Evolutionary conservation across 371 early-diverging fungal genomes (phyloP).

Genomic region (Apophysomyces elegans): DNA sequence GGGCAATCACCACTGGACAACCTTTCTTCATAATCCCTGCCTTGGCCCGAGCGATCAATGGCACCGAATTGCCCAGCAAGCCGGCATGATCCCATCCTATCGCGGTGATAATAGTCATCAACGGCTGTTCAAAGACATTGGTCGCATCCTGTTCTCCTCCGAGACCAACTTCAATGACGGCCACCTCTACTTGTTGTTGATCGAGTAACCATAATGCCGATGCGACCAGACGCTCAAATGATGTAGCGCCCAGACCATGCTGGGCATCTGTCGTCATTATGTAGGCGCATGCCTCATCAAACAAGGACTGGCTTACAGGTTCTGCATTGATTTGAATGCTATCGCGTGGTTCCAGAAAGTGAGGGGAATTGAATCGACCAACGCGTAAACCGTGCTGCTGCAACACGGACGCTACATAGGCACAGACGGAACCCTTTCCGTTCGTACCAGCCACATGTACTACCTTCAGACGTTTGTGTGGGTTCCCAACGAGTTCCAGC

Average conservation of each 20-base stretch:
- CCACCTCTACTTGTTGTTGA: constrained; percentile 58
- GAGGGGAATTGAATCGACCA: constrained; percentile 82
- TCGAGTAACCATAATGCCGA: constrained; percentile 64
- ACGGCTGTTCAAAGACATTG: constrained; percentile 65
- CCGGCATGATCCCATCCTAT: constrained; percentile 80
- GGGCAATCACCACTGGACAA: constrained; percentile 57
- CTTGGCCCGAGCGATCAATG: constrained; percentile 76
- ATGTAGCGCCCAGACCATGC: constrained; percentile 30
- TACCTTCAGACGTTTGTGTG: constrained; percentile 57
- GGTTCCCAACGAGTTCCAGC: constrained; percentile 60
- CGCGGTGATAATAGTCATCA: constrained; percentile 62
- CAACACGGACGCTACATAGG: constrained; percentile 59
- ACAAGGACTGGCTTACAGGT: constrained; percentile 43
- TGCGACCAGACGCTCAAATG: constrained; percentile 72
- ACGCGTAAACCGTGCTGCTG: constrained; percentile 40
- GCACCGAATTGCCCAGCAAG: constrained; percentile 69
- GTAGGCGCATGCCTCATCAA: constrained; percentile 38
- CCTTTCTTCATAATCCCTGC: constrained; percentile 73
- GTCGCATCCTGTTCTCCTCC: constrained; percentile 87
- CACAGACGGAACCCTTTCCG: constrained; percentile 82
- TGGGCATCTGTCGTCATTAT: constrained; percentile 31
- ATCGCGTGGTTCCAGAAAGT: constrained; percentile 72
- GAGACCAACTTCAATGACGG: constrained; percentile 83
- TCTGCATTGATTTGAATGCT: constrained; percentile 61
- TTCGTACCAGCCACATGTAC: constrained; percentile 87